Evolutionary conservation across 1,139 yeast species (phyloP), one percentile per base, ranked within the genome.

Genomic region (Hyphopichia buzzinii): DNA sequence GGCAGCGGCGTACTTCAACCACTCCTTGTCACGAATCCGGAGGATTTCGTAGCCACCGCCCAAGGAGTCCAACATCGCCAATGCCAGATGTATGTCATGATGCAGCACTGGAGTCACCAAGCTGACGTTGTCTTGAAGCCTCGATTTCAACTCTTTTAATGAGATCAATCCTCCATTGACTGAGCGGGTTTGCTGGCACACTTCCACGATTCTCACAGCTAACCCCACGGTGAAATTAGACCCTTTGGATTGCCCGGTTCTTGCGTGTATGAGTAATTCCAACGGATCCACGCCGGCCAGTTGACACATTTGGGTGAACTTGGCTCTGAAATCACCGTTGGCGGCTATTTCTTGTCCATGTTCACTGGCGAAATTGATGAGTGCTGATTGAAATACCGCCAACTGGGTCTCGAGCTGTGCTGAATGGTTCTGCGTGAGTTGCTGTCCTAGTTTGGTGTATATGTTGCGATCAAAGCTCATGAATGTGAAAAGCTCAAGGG

Each of bases 241-340:
- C n/a, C 64, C 67, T n/a, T 64, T 67, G 3, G 14, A n/a, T 11
- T 51, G 57, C 43, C 52, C 64, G 23, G 33, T 38, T 15, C 33
- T 49, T 17, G 51, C 47, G 40, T 40, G 48, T 34, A 72, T 64
- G 26, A 71, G 55, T 26, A 77, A 61, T 26, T 81, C 82, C 29
- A 87, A 57, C 1, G 95, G 92, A 53, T 88, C 95, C n/a, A 87
- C 79, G 1, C 95, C 96, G 14, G 86, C 81, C 50, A 84, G 79
- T 16, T 73, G 68, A 49, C 95, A 85, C 72, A 88, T 81, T 41
- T 77, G 76, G 31, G 86, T 78, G 59, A 88, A 87, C 52, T 84
- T 81, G 19, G 73, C 64, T 30, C 92, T 62, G 53, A 86, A 81
- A 40, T 80, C 80, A 2, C 81, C 72, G 51, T 84, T 82, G 38